phyloP scores from a whole-genome alignment of 1,139 yeast genomes.

The Saccharomyces hybrid region DNA sequence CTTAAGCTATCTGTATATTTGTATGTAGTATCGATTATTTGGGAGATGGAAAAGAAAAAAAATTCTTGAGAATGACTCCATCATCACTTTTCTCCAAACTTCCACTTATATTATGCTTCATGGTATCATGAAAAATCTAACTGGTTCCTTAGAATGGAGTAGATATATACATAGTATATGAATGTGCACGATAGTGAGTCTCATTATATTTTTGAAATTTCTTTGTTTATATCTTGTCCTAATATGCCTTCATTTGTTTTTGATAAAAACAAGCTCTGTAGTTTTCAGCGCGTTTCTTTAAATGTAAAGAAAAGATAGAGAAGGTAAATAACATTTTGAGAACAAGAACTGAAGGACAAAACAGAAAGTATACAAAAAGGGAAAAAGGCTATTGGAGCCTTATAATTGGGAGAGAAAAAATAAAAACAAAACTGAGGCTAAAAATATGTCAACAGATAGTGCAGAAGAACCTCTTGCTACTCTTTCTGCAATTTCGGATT shows the following conservation, averaged over 20 bases:
- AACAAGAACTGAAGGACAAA: background rate
- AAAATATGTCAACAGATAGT: slow-evolving; percentile 41
- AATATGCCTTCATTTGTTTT: no score
- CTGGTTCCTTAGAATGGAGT: no score
- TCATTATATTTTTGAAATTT: no score
- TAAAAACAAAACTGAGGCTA: slow-evolving; percentile 51
- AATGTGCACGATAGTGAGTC: no score
- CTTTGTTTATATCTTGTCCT: no score
- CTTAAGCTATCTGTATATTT: background rate
- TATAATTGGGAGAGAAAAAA: slow-evolving; percentile 47
- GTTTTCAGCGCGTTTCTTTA: no score
- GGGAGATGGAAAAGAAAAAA: background rate
- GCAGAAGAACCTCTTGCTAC: no score
- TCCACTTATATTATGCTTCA: no score
- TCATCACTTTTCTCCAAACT: background rate
- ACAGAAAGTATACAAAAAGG: background rate
- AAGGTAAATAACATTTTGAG: background rate
- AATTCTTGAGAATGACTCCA: background rate
- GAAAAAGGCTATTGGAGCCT: slow-evolving; percentile 38
- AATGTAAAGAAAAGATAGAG: no score
- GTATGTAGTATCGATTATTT: background rate
- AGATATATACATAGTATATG: no score
- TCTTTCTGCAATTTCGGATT: no score
- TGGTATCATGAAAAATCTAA: no score
- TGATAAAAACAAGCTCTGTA: background rate